Evolutionary conservation across 1,139 yeast species (phyloP), one percentile per base, ranked within the genome.

Genomic region (Blastobotrys buckinghamii): DNA sequence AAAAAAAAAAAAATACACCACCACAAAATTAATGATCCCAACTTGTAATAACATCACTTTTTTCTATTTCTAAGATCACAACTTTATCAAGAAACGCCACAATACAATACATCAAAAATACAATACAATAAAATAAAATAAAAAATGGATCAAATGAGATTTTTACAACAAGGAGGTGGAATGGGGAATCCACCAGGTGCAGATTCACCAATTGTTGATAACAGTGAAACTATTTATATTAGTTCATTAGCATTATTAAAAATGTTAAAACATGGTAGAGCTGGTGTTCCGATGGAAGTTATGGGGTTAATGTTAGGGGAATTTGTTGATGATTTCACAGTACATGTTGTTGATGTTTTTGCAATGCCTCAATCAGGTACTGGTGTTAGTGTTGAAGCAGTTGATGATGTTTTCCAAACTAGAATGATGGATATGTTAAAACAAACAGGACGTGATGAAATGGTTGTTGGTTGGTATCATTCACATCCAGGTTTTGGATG

Each of bases 401-500:
- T 94, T 32, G 99, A 94, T 68, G 97, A 94, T 68, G 97, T 94
- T 45, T 94, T 94, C 73, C 99, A 94, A 68, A 90, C 98, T 12
- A 85, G 84, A 65, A 94, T 94, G 99, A 94, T 94, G 98, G 99
- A 94, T 64, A 92, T 94, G 98, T 78, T 94, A 62, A 82, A 88
- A 69, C 98, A 94, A 68, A 94, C 98, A 0, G 99, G 99, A 22
- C 79, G 97, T 68, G 97, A 88, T 70, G 96, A 90, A 67, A 89
- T 88, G 88, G 98, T 94, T 57, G 97, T 90, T 44, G 97, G 97
- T 39, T 90, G 97, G 99, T 94, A 94, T 73, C 99, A 92, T 66
- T 90, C 97, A 26, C 98, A 92, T 70, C 98, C 98, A 1, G 98
- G 98, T 19, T 92, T 90, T 66, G 98, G 98, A n/a, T 92, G 98